Percentiles rank a stretch among this genome's conserved stretches.
Evolutionary conservation across 108 stramenopile genomes (phyloP).

Genomic region (Nitzschia sp.): DNA sequence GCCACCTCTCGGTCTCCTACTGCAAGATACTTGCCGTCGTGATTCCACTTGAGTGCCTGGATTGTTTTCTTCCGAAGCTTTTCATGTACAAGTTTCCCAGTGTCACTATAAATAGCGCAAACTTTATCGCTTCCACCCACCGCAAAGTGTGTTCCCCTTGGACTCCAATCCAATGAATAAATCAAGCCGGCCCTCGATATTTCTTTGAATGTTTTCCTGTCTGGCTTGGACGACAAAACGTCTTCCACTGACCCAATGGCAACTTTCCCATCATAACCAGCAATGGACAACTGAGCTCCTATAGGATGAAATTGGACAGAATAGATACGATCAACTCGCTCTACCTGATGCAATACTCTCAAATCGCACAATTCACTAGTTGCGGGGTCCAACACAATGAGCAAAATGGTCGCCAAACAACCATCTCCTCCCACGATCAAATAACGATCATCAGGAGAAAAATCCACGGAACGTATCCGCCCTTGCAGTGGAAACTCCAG

Average conservation of each 20-base stretch:
- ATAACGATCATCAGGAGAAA: slow-evolving; percentile 11
- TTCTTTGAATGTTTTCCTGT: slow-evolving; percentile 4
- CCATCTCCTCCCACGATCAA: slow-evolving; percentile 37
- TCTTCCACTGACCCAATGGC: slow-evolving; percentile 18
- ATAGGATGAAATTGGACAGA: slow-evolving; percentile 37
- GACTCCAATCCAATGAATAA: slow-evolving; percentile 48
- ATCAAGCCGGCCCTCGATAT: slow-evolving; percentile 36
- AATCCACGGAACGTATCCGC: slow-evolving; percentile 30
- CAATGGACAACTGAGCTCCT: slow-evolving; percentile 35
- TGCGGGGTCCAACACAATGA: slow-evolving; percentile 9
- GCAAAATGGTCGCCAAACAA: slow-evolving; percentile 25
- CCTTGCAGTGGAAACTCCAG: slow-evolving; percentile 25
- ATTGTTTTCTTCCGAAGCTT: slow-evolving; percentile 23
- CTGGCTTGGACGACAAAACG: not conserved
- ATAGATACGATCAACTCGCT: slow-evolving; percentile 58
- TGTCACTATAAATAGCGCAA: slow-evolving; percentile 28
- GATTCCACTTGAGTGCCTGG: slow-evolving; percentile 39
- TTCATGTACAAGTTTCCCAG: slow-evolving; percentile 19
- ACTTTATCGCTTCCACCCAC: slow-evolving; percentile 43
- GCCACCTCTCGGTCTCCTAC: slow-evolving; percentile 41
- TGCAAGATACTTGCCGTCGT: slow-evolving; percentile 33
- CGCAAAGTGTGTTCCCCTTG: slow-evolving; percentile 31
- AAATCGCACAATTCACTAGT: slow-evolving; percentile 12
- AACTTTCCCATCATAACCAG: slow-evolving; percentile 53
- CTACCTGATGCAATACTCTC: slow-evolving; percentile 24